Evolutionary conservation across 495 filamentous ascomycete species (phyloP), one percentile per base, ranked within the genome.

Genomic region (Penicillium malachiteum): DNA sequence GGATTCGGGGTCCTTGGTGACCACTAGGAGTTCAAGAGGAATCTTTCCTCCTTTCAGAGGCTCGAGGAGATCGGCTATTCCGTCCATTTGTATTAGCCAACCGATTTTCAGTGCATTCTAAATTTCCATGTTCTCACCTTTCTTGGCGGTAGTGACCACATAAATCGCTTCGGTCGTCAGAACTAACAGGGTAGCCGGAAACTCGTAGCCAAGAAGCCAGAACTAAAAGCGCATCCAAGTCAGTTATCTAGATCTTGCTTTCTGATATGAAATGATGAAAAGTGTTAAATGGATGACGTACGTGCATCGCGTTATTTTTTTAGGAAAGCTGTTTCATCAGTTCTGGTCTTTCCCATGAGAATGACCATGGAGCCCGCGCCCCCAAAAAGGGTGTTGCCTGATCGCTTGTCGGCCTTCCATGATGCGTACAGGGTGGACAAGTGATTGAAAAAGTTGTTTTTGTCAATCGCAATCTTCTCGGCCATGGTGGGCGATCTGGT

Each of bases 121-220:
- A 35, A 55, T 39, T 5, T 10, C 5, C 45, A 21, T 14, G 43
- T 70, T 94, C 31, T 14, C 33, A 52, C 92, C 92, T 85, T 99
- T 99, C 75, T 99, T 99, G 16, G 90, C 86, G 10, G 94, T 97
- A 2, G 95, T 97, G 51, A 97, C 86, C 48, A 97, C 84, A 69
- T 91, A 93, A 57, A 97, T 75, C 50, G 83, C 81, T 50, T 97
- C 95, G 48, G 84, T 82, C 9, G 95, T 97, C 62, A 97, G 81
- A 42, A 99, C 79, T 72, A 99, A 87, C 39, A 97, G 79, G 0
- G 94, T 97, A 12, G 94, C 91, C 41, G 94, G 94, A 64, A 99
- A 99, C 68, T 99, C 94, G 79, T 97, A 99, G 59, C 94, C 94
- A 55, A 99, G 82, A 46, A 99, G 81, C 94, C 94, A 99, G 75